phyloP scores from a whole-genome alignment of 108 stramenopile species.

The Thalassiosira profunda region DNA sequence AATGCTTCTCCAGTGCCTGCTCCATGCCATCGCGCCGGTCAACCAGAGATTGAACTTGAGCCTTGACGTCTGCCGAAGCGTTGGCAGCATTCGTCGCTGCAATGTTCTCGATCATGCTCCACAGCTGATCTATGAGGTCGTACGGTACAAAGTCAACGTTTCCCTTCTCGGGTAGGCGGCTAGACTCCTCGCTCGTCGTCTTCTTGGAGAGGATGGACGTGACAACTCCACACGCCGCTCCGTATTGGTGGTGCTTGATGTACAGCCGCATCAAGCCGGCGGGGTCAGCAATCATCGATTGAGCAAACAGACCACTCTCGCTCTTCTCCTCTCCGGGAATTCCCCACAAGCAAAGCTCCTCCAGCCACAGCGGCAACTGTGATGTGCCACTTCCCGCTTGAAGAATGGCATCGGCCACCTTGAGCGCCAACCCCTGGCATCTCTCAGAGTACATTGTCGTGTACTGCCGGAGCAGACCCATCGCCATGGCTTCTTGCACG shows the following conservation, averaged over 20 bases:
- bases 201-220: slow-evolving; percentile 35
- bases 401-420: slow-evolving; percentile 66
- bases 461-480: slow-evolving; percentile 58
- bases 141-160: slow-evolving; percentile 84
- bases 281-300: slow-evolving; percentile 55
- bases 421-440: slow-evolving; percentile 54
- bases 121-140: slow-evolving; percentile 73
- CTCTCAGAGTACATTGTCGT: slow-evolving; percentile 52
- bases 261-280: slow-evolving; percentile 65
- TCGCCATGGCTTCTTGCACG: slow-evolving; percentile 32
- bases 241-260: slow-evolving; percentile 64
- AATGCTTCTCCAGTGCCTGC: slow-evolving; percentile 54
- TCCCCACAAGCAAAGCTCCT: slow-evolving; percentile 58
- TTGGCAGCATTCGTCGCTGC: slow-evolving; percentile 3
- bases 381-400: slow-evolving; percentile 17
- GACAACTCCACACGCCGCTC: slow-evolving; percentile 73
- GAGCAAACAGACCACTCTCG: slow-evolving; percentile 58
- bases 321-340: neutral
- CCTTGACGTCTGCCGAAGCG: neutral
- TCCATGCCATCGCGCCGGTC: slow-evolving; percentile 60
- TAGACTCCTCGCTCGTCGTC: slow-evolving; percentile 30
- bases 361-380: slow-evolving; percentile 78
- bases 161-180: slow-evolving; percentile 82
- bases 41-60: slow-evolving; percentile 9
- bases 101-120: slow-evolving; percentile 62